Evolutionary conservation across 2,329 filamentous ascomycete genomes (phyloP).

Genomic region (Epichloe gansuensis): DNA sequence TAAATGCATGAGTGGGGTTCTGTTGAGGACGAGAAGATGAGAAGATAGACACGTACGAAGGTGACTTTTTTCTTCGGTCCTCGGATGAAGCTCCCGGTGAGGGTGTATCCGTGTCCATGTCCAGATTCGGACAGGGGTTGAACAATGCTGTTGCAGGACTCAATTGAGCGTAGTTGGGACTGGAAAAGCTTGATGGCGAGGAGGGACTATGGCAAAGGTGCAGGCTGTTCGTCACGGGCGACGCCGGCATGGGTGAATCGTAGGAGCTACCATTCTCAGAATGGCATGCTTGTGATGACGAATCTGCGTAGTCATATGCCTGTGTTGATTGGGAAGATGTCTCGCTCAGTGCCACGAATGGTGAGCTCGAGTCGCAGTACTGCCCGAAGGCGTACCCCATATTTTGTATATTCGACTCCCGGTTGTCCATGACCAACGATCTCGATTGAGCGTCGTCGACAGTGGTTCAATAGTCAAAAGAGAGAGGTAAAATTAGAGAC

Average conservation of each 20-base stretch:
- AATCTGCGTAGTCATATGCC: neutral
- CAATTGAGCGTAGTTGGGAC: slow-evolving; percentile 2
- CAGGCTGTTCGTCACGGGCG: neutral
- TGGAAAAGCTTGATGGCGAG: slow-evolving; percentile 2
- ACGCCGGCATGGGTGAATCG: slow-evolving; percentile 1
- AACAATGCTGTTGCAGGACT: slow-evolving; percentile 5
- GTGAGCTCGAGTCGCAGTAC: slow-evolving; percentile 1
- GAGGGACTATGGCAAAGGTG: slow-evolving; percentile 1
- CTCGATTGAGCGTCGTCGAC: neutral
- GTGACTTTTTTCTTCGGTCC: slow-evolving; percentile 6
- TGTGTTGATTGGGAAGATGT: neutral
- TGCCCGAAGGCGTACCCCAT: neutral
- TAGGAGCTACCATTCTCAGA: slow-evolving; percentile 1
- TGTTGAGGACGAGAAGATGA: neutral
- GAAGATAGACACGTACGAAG: neutral
- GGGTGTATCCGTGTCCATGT: slow-evolving; percentile 8
- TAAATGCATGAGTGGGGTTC: neutral
- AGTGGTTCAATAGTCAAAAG: neutral
- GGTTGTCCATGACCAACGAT: neutral
- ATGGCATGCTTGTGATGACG: slow-evolving; percentile 1
- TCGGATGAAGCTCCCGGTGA: slow-evolving; percentile 8
- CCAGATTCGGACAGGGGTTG: slow-evolving; percentile 10
- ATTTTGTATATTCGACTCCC: neutral
- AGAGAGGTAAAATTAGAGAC: neutral
- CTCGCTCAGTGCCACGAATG: slow-evolving; percentile 1